Evolutionary conservation across 1,139 yeast genomes (phyloP), one percentile per base, ranked within the genome.

Genomic region (Lodderomyces oxycetoniae): DNA sequence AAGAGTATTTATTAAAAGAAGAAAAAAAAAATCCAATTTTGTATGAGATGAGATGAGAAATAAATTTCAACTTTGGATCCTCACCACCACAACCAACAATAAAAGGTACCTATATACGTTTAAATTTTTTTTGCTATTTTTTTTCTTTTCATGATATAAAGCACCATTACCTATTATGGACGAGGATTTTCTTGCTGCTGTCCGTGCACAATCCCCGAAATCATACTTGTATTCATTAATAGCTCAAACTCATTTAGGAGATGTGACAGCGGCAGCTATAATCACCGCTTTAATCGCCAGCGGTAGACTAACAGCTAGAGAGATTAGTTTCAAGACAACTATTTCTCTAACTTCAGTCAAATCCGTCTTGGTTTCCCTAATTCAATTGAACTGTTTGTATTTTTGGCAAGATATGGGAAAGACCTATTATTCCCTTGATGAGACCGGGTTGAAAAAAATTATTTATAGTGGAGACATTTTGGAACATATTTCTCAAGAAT

Each of bases 391-490:
- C 41, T 79, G 89, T 52, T 71, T 79, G 14, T 66, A 63, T 16
- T 73, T 72, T 46, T 71, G 77, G 69, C 48, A 53, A 42, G 78
- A 70, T 6, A 72, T 70, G 16, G 49, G 57, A 5, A 50, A 59
- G 11, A 10, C 16, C 4, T 74, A 63, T 46, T 88, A 87, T 53
- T 68, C 67, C 25, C 74, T 79, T 42, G 72, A 81, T 47, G 80
- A 79, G 43, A 69, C 64, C 17, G 95, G 95, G 5, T 61, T 81
- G 15, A 65, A 78, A 45, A 57, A 74, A 35, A 63, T 86, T 35
- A 54, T 88, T 21, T 85, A 87, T 57, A 70, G 89, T 24, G 96
- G 95, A 21, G 85, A 85, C 34, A 78, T 88, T 40, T 67, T 86
- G 25, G 59, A 73, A 29, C 67, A 69, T 36, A 71, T 83, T 27